These are phyloP conservation scores for Daphne laureola DNA, from an alignment of 441 rosid species.

Conservation along the genomic window DNA sequence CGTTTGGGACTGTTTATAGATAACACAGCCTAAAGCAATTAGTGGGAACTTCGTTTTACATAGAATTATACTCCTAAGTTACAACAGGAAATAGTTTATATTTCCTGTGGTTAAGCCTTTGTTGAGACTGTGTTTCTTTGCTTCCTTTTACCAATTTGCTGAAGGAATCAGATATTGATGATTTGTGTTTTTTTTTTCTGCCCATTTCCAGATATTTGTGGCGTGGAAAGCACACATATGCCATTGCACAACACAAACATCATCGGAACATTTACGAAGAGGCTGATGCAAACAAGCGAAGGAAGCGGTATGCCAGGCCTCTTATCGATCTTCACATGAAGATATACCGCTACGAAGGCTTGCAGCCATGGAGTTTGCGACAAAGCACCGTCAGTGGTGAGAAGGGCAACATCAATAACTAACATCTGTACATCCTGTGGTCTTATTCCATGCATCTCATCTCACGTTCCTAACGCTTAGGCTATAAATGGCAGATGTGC, in stretches of 20 bases:
- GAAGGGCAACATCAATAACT: slow-evolving; percentile 2
- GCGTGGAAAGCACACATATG: slow-evolving; percentile 86
- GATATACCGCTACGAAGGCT: slow-evolving; percentile 73
- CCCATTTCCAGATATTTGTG: slow-evolving; percentile 61
- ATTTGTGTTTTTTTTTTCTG: not conserved
- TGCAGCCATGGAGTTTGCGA: slow-evolving; percentile 84
- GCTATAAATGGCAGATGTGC: slow-evolving; percentile 71
- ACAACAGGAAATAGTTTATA: too few species aligned
- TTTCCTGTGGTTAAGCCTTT: too few species aligned
- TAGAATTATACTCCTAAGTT: too few species aligned
- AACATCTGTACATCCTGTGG: not conserved
- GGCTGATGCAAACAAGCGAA: slow-evolving; percentile 92
- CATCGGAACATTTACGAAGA: slow-evolving; percentile 81
- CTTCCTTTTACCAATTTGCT: too few species aligned
- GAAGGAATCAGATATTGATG: too few species aligned
- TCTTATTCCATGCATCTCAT: not conserved
- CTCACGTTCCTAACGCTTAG: not conserved
- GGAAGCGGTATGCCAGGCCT: slow-evolving; percentile 89
- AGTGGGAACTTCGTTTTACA: too few species aligned
- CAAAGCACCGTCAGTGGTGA: slow-evolving; percentile 74
- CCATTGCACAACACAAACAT: slow-evolving; percentile 93
- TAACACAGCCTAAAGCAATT: too few species aligned
- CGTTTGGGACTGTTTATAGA: too few species aligned
- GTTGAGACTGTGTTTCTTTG: too few species aligned
- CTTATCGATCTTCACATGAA: slow-evolving; percentile 93